Percentiles rank a stretch among this genome's conserved stretches.
These are phyloP conservation scores for Pseudomonodictys pantanalensis DNA, from an alignment of 495 filamentous ascomycete genomes.

Conservation along the genomic window DNA sequence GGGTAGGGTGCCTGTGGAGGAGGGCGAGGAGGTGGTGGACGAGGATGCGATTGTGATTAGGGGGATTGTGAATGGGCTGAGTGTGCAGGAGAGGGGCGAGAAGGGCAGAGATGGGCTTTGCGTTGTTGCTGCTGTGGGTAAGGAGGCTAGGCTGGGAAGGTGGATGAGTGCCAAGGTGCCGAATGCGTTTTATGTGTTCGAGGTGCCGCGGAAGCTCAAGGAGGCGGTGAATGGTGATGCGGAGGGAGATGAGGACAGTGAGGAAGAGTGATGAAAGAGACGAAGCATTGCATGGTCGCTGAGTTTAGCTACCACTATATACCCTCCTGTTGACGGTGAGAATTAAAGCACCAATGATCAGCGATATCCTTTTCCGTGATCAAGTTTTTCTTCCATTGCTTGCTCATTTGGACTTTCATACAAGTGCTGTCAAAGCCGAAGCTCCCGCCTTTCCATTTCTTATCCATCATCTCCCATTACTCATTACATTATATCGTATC, in stretches of 20 bases:
- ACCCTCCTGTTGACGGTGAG: no score
- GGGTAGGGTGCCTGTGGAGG: no score
- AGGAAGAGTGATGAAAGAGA: no score
- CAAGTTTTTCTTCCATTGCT: no score
- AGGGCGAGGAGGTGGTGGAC: not conserved
- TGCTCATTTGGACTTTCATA: no score
- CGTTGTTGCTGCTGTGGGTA: constrained; percentile 78
- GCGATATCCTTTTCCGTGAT: no score
- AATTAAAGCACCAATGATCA: no score
- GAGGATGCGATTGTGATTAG: constrained; percentile 49
- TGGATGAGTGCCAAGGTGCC: constrained; percentile 69
- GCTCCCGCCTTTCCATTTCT: no score
- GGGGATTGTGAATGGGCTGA: constrained; percentile 82
- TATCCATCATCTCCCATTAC: constrained; percentile 17
- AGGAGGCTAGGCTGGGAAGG: constrained; percentile 76
- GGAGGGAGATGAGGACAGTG: constrained; percentile 1
- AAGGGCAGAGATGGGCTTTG: constrained; percentile 69
- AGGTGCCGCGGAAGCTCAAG: constrained; percentile 56
- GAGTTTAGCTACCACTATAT: not conserved
- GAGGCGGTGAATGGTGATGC: not conserved
- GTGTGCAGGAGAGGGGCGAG: constrained; percentile 74
- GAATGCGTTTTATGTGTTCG: constrained; percentile 77
- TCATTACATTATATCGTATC: constrained; percentile 30
- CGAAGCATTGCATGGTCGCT: no score
- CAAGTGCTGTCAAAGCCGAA: no score